Evolutionary conservation across 2,329 filamentous ascomycete genomes (phyloP).

Genomic region (Fusarium tjaetaba): DNA sequence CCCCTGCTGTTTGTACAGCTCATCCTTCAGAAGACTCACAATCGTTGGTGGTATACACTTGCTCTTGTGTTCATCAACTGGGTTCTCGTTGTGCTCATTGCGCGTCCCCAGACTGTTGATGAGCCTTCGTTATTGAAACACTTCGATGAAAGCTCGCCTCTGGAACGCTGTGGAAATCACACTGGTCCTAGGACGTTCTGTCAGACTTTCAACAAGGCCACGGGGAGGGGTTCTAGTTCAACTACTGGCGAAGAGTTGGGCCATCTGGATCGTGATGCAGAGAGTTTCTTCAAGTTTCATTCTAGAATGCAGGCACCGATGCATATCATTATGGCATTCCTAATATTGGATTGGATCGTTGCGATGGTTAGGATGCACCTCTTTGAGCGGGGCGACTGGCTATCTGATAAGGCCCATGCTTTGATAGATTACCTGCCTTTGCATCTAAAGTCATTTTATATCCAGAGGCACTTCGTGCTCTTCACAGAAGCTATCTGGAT

Average conservation of each 20-base stretch:
- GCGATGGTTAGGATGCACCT: rapidly evolving
- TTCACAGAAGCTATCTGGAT: background rate
- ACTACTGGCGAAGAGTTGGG: rapidly evolving
- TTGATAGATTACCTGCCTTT: rapidly evolving
- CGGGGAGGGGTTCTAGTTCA: rapidly evolving
- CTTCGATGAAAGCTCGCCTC: rapidly evolving
- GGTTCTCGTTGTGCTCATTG: background rate
- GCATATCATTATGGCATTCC: background rate
- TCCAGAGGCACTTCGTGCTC: rapidly evolving
- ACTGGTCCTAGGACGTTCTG: slow-evolving; percentile 2
- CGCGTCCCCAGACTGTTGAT: background rate
- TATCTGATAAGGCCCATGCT: rapidly evolving
- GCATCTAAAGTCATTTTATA: rapidly evolving
- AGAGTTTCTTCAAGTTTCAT: background rate
- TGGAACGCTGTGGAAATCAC: background rate
- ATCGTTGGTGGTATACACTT: background rate
- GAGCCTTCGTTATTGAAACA: background rate
- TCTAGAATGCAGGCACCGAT: background rate
- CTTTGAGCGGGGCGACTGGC: rapidly evolving
- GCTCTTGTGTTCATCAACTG: background rate
- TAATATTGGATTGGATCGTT: background rate
- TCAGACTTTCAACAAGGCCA: background rate
- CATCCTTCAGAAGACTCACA: background rate
- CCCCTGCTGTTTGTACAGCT: background rate
- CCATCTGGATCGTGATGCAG: background rate